phyloP scores from a whole-genome alignment of 228 moss, liverwort and hornwort species.

The Sphagnum fallax region DNA sequence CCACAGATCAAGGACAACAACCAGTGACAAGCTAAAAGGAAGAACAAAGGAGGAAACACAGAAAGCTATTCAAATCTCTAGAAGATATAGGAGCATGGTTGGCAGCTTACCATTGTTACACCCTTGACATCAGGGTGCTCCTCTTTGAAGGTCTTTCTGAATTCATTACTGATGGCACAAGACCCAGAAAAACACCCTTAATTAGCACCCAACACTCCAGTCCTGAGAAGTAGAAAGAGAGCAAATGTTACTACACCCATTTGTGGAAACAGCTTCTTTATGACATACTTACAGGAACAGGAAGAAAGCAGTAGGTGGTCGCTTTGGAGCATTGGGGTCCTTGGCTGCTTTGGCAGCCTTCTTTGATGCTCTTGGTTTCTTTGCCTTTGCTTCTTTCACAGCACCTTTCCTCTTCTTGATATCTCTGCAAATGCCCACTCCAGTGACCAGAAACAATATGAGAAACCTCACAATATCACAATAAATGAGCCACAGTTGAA shows the following conservation, averaged over 20 bases:
- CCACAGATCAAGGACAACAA: too few relatives aligned
- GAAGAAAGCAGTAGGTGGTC: conserved; percentile 93
- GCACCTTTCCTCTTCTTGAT: conserved; percentile 93
- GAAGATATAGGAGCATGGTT: too few relatives aligned
- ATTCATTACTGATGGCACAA: conserved; percentile 51
- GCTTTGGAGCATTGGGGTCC: conserved; percentile 93
- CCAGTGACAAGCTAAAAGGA: too few relatives aligned
- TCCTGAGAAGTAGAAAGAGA: too few relatives aligned
- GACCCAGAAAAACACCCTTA: too few relatives aligned
- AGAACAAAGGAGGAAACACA: conserved; percentile 8
- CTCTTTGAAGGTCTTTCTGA: conserved; percentile 87
- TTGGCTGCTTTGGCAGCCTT: conserved; percentile 60
- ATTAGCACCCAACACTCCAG: too few relatives aligned
- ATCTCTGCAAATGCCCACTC: conserved; percentile 40
- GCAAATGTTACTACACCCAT: too few relatives aligned
- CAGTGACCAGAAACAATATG: too few relatives aligned
- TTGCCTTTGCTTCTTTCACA: conserved; percentile 76
- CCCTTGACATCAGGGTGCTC: conserved; percentile 97
- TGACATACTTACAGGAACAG: conserved; percentile 70
- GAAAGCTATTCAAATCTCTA: too few relatives aligned
- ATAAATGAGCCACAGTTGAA: too few relatives aligned
- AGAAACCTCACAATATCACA: too few relatives aligned
- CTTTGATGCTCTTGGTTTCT: conserved; percentile 83
- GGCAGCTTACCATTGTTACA: conserved; percentile 55
- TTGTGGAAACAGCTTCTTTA: not conserved